A percentile compares a stretch with the other conserved stretches of the same genome.
Evolutionary conservation across 129 eudicot species (phyloP).

Genomic region (Centaurea solstitialis): DNA sequence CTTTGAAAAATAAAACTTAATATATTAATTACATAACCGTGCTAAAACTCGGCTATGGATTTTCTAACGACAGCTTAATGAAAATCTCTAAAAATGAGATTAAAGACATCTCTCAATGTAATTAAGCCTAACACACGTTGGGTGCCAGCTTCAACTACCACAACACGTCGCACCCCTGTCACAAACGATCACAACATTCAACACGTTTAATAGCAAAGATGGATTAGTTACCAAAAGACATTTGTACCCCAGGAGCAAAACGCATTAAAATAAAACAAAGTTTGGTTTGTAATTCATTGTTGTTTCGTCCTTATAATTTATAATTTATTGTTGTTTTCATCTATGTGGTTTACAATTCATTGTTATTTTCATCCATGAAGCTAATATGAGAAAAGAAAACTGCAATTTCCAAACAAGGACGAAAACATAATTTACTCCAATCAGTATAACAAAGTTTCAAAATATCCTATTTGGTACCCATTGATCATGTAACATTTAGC

Average conservation of each 20-base stretch:
- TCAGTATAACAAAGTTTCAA: not conserved
- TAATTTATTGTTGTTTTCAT: no score
- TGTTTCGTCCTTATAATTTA: no score
- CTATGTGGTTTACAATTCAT: no score
- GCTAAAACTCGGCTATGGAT: slow-evolving; percentile 5
- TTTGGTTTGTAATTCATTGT: not conserved
- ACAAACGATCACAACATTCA: not conserved
- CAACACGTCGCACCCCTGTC: slow-evolving; percentile 59
- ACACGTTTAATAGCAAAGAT: not conserved
- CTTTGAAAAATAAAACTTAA: slow-evolving; percentile 16
- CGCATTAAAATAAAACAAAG: not conserved
- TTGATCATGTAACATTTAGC: not conserved
- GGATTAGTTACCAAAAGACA: not conserved
- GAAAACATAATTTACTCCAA: not conserved
- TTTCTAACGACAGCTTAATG: slow-evolving; percentile 12
- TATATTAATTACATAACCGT: slow-evolving; percentile 21
- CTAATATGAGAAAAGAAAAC: no score
- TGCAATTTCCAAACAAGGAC: no score
- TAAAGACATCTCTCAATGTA: slow-evolving; percentile 52
- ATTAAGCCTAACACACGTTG: slow-evolving; percentile 58
- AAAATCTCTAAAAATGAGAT: slow-evolving; percentile 23
- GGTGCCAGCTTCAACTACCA: slow-evolving; percentile 44
- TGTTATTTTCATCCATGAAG: no score
- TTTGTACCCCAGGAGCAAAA: not conserved
- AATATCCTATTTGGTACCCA: not conserved